phyloP scores from a whole-genome alignment of 805 yeast genomes.

The Yueomyces sinensis region DNA sequence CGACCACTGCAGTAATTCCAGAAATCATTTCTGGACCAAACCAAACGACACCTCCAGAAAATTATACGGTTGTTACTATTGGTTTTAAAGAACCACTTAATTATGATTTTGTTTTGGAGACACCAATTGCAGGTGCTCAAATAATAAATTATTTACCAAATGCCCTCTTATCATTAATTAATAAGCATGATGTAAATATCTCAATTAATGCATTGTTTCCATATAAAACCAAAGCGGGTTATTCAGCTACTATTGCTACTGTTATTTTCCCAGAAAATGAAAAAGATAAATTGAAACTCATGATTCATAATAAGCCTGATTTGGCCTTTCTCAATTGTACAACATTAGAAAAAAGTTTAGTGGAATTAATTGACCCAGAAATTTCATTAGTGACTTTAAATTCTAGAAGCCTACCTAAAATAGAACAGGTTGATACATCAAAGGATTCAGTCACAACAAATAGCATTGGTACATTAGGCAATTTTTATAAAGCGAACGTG shows the following conservation, averaged over 20 bases:
- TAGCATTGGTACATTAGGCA: conserved; percentile 10
- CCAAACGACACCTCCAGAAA: conserved; percentile 22
- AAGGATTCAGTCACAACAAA: conserved; percentile 2
- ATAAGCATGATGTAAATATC: conserved; percentile 29
- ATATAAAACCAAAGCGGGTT: conserved; percentile 40
- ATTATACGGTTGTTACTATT: conserved; percentile 17
- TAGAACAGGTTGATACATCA: no score
- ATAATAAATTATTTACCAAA: conserved; percentile 58
- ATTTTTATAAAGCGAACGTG: no score
- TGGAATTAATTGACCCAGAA: conserved; percentile 49
- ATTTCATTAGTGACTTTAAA: conserved; percentile 25
- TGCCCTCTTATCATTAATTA: conserved; percentile 53
- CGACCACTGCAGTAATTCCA: conserved; percentile 21
- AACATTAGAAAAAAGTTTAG: conserved; percentile 34
- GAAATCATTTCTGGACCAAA: conserved; percentile 27
- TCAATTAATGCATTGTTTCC: conserved; percentile 65
- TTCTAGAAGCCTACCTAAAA: no score
- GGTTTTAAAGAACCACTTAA: conserved; percentile 62
- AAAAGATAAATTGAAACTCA: no score
- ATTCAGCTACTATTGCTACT: conserved; percentile 79
- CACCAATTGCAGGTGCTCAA: conserved; percentile 77
- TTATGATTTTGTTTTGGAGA: conserved; percentile 73
- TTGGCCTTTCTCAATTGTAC: conserved; percentile 47
- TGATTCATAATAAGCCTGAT: no score
- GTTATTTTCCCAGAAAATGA: conserved; percentile 58